Percentiles rank a stretch among this genome's conserved stretches.
Conservation (phyloP, 2,329 filamentous ascomycete species). For the Dactylellina leptospora region DNA sequence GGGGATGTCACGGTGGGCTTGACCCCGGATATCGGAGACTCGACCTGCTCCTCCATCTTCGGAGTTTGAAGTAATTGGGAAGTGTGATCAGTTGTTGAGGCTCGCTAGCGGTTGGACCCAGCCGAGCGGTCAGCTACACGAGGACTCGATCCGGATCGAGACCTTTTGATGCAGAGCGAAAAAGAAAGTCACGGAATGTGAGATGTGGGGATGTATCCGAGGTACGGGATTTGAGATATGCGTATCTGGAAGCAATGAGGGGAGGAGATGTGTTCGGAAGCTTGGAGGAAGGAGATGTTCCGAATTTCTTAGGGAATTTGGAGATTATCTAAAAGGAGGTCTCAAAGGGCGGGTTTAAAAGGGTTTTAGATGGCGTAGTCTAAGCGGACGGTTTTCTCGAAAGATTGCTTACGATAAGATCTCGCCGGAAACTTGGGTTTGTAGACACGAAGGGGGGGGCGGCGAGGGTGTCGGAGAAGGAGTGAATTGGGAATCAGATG, state of each 20-base stretch:
- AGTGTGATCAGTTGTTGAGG: conserved; percentile 9
- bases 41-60: conserved; percentile 44
- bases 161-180: conserved; percentile 2
- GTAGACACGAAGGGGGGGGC: no score
- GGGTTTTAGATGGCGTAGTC: no score
- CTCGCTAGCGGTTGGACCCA: conserved; percentile 12
- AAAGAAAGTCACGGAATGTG: not conserved
- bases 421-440: not conserved
- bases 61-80: not conserved
- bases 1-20: conserved; percentile 39
- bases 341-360: no score
- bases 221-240: not conserved
- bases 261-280: not conserved
- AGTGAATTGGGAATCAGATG: not conserved
- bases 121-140: not conserved
- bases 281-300: not conserved
- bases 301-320: no score
- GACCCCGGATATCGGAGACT: conserved; percentile 48
- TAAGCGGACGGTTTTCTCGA: no score
- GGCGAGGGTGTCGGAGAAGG: not conserved
- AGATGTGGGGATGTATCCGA: not conserved
- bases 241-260: no score
- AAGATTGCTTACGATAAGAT: not conserved
- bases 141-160: not conserved
- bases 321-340: no score